Conservation (phyloP, 2,329 filamentous ascomycete species). For the Scytalidium sp. region DNA sequence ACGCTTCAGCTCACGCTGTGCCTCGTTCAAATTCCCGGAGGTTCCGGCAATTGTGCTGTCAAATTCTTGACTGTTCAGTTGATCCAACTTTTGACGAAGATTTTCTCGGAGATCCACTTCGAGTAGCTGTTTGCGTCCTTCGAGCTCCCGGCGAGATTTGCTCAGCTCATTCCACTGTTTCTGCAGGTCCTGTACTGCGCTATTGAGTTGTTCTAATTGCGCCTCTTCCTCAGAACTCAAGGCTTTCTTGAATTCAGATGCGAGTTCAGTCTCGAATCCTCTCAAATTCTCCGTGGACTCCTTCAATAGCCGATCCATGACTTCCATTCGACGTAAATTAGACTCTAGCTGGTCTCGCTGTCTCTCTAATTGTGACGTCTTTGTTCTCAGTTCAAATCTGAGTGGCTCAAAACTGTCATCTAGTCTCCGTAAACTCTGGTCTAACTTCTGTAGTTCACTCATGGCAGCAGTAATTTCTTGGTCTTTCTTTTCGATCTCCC, state of each 20-base stretch:
- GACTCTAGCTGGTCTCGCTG: constrained; percentile 71
- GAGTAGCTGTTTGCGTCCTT: constrained; percentile 76
- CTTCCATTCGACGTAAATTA: constrained; percentile 61
- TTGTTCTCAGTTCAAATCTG: constrained; percentile 71
- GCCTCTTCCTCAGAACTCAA: constrained; percentile 79
- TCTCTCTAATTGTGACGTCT: constrained; percentile 71
- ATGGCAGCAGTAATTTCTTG: constrained; percentile 88
- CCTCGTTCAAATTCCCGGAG: constrained; percentile 69
- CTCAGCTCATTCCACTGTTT: constrained; percentile 75
- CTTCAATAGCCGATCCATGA: constrained; percentile 72
- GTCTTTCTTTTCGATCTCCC: constrained; percentile 73
- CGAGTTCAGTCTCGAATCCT: constrained; percentile 76
- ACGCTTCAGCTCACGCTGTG: constrained; percentile 77
- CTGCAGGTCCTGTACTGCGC: constrained; percentile 69
- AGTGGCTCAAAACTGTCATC: constrained; percentile 82
- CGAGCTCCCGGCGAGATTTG: constrained; percentile 70
- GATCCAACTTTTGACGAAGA: constrained; percentile 80
- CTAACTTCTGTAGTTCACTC: constrained; percentile 77
- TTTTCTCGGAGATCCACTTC: constrained; percentile 90
- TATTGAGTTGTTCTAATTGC: constrained; percentile 69
- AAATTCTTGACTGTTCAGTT: constrained; percentile 73
- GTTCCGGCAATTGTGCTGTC: constrained; percentile 63
- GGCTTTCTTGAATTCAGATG: constrained; percentile 88
- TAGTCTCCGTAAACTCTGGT: constrained; percentile 73
- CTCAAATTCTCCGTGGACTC: constrained; percentile 71